These are phyloP conservation scores for Hypoxylon sp. DNA, from an alignment of 2,329 filamentous ascomycete genomes.

Conservation along the genomic window DNA sequence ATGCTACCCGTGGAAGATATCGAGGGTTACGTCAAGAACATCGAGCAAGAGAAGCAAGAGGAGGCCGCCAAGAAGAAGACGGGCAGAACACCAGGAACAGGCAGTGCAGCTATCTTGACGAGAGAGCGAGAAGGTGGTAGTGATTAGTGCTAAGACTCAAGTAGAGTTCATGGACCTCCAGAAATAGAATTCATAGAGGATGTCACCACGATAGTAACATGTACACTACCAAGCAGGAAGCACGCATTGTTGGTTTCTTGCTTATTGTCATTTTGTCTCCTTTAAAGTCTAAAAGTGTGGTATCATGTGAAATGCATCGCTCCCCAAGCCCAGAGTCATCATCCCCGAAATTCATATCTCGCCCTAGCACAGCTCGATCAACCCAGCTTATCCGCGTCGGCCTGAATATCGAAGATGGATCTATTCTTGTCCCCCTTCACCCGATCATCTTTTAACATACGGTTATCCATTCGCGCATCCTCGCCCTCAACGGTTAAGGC, in stretches of 20 bases:
- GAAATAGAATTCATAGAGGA: conserved; percentile 31
- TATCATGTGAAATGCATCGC: conserved; percentile 54
- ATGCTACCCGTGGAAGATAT: conserved; percentile 97
- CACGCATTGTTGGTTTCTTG: conserved; percentile 28
- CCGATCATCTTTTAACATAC: conserved; percentile 95
- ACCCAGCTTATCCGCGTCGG: conserved; percentile 82
- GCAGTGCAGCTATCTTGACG: conserved; percentile 81
- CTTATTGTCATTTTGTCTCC: conserved; percentile 23
- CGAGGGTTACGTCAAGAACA: conserved; percentile 97
- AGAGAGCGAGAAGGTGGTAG: conserved; percentile 63
- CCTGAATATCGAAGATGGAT: conserved; percentile 82
- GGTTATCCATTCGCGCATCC: conserved; percentile 85
- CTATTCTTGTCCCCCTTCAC: conserved; percentile 71
- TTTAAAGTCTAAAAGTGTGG: conserved; percentile 49
- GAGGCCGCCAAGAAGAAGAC: conserved; percentile 98
- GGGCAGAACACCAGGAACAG: conserved; percentile 78
- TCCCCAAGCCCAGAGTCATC: conserved; percentile 36
- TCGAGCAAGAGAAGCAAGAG: conserved; percentile 99
- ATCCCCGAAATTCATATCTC: conserved; percentile 3
- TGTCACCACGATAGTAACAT: conserved; percentile 29
- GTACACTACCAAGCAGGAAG: conserved; percentile 38
- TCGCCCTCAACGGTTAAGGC: conserved; percentile 91
- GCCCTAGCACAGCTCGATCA: conserved; percentile 57
- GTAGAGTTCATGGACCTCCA: conserved; percentile 26
- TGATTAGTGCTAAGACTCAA: conserved; percentile 40